These are phyloP conservation scores for Xylogone sp. DNA, from an alignment of 2,329 filamentous ascomycete species.

Conservation along the genomic window DNA sequence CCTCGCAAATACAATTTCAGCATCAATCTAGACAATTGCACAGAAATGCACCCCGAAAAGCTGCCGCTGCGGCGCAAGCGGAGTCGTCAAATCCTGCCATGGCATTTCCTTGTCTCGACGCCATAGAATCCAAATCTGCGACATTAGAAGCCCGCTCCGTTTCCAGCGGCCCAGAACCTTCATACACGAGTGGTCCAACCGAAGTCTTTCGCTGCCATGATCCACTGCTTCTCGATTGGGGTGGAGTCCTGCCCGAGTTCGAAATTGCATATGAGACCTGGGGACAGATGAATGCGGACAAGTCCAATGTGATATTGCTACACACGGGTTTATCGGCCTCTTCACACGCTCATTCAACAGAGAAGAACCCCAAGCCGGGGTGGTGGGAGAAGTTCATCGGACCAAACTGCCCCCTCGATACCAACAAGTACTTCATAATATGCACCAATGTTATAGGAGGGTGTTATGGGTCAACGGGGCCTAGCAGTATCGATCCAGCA, in stretches of 20 bases:
- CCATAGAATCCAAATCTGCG: constrained; percentile 73
- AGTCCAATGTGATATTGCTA: constrained; percentile 83
- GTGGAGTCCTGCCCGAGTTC: constrained; percentile 84
- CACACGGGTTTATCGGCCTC: constrained; percentile 96
- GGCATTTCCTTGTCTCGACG: constrained; percentile 87
- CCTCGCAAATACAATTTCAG: constrained; percentile 4
- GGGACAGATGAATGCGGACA: constrained; percentile 75
- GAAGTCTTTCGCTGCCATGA: constrained; percentile 69
- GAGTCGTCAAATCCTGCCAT: constrained; percentile 75
- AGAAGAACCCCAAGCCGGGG: constrained; percentile 77
- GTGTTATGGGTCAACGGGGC: constrained; percentile 93
- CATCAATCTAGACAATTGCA: constrained; percentile 18
- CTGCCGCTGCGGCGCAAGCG: constrained; percentile 12
- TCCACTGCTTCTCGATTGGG: constrained; percentile 87
- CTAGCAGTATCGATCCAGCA: constrained; percentile 80
- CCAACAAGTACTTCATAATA: constrained; percentile 85
- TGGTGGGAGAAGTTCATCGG: constrained; percentile 99
- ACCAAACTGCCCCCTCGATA: constrained; percentile 78
- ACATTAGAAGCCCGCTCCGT: constrained; percentile 65
- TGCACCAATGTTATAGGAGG: constrained; percentile 97
- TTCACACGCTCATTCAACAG: constrained; percentile 93
- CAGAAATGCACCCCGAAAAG: constrained; percentile 13
- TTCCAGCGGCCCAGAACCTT: constrained; percentile 81
- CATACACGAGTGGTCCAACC: constrained; percentile 88
- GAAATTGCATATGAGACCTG: constrained; percentile 91